Base-by-base conservation (phyloP, 2,329 filamentous ascomycete genomes). In the Akanthomyces muscarius region DNA sequence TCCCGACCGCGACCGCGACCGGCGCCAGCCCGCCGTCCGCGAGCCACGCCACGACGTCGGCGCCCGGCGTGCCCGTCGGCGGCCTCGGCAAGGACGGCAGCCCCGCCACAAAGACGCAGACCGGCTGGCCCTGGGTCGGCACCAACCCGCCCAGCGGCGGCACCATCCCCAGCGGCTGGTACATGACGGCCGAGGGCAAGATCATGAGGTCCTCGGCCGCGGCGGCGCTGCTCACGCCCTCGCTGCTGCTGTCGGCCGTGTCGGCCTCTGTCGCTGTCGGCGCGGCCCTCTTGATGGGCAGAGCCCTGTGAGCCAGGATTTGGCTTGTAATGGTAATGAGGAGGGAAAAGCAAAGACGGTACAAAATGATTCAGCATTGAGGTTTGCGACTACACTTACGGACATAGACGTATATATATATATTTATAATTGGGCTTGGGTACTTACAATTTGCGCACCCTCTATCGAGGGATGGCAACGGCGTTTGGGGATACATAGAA, bases 181-280 rank as follows among this genome's bases (percentile, higher is more conserved):
- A 87, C 65, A 90, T 95, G 77, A 91, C 88, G 57, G 81, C 87
- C 65, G 84, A 86, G 68, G 91, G 91, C 72, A 94, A 93, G 80
- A 87, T 95, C 70, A 82, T 92, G 71, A 90, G 90, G 72, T 85
- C 86, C 78, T 86, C 85, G 71, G 81, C 83, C 16, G 63, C 67
- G 7, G 56, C 69, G 8, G 48, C 62, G 10, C 59, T 66, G 10
- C 28, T 64, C 18, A 62, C 66, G 8, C 66, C 69, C 23, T 63
- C 68, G 30, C 67, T 71, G 62, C 50, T 68, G 53, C 47, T 71
- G 38, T 64, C 70, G 52, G 56, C 72, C 56, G 61, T 72, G 58
- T 50, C 66, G 18, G 69, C 71, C 25, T 66, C 75, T 59, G 59
- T 71, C 0, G 68, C 66, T n/a, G 71, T 53, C 14, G 61, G 61